phyloP scores from a whole-genome alignment of 2,329 filamentous ascomycete species.

The Elsinoe batatas region DNA sequence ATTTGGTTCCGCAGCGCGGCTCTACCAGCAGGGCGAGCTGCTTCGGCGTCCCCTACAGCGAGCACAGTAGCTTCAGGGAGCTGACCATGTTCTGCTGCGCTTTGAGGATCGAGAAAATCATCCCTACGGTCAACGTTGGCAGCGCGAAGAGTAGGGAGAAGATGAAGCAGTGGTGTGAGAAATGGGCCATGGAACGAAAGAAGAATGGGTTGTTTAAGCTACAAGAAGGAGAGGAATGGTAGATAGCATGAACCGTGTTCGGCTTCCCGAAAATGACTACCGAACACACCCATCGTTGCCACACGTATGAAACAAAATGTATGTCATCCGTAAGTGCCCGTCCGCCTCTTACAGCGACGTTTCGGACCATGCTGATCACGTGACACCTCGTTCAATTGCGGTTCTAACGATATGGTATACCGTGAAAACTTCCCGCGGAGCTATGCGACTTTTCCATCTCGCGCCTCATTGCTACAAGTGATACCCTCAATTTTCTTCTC shows the following conservation, averaged over 20 bases:
- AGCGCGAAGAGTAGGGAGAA: conserved; percentile 52
- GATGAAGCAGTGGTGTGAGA: conserved; percentile 58
- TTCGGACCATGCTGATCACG: no score
- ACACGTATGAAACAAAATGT: no score
- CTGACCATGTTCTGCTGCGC: conserved; percentile 87
- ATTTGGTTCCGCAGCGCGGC: conserved; percentile 73
- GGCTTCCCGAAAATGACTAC: no score
- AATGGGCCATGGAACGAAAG: conserved; percentile 52
- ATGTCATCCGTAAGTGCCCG: no score
- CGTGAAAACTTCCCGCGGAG: background rate
- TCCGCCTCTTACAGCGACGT: no score
- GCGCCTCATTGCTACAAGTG: background rate
- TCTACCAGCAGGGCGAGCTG: conserved; percentile 74
- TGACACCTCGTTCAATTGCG: no score
- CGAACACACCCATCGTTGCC: no score
- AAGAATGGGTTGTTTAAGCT: conserved; percentile 49
- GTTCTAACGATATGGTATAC: no score
- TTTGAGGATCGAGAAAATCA: conserved; percentile 74
- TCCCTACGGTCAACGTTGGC: conserved; percentile 87
- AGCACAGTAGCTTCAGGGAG: conserved; percentile 92
- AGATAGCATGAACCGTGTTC: background rate
- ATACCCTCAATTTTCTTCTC: background rate
- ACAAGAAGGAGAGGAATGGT: conserved; percentile 21
- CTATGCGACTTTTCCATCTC: background rate
- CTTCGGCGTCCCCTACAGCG: conserved; percentile 90